Conservation (phyloP, 805 yeast species). For the Saturnispora gosingensis region DNA sequence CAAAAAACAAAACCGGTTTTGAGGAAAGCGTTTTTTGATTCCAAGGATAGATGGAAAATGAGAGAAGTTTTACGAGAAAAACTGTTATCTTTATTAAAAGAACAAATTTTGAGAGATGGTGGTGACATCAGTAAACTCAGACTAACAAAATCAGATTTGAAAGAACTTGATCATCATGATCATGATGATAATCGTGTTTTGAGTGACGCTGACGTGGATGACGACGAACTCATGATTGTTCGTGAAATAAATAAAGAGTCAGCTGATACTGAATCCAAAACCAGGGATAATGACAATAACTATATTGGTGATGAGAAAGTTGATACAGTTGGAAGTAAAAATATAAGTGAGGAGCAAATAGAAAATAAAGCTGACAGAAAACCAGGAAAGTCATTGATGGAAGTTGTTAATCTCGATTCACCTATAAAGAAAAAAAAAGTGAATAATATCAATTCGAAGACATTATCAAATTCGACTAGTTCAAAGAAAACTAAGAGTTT, state of each 20-base stretch:
- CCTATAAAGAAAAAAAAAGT: neutral
- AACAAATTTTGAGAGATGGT: slow-evolving; percentile 20
- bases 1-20: slow-evolving; percentile 8
- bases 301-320: neutral
- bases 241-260: slow-evolving; percentile 4
- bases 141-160: slow-evolving; percentile 2
- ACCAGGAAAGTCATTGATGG: neutral
- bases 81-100: slow-evolving; percentile 19
- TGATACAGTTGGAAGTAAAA: neutral
- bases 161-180: neutral
- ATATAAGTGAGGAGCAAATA: neutral
- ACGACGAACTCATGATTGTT: slow-evolving; percentile 12
- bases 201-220: neutral
- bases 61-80: slow-evolving; percentile 19
- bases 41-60: slow-evolving; percentile 20
- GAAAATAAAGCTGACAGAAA: neutral
- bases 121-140: slow-evolving; percentile 22
- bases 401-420: neutral
- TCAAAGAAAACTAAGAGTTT: neutral
- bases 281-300: neutral
- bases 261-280: slow-evolving; percentile 4
- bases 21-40: slow-evolving; percentile 16
- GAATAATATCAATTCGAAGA: neutral
- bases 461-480: neutral
- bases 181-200: neutral